Base-by-base conservation (phyloP, 1,284 basidiomycete genomes). In the Tremellales sp. region DNA sequence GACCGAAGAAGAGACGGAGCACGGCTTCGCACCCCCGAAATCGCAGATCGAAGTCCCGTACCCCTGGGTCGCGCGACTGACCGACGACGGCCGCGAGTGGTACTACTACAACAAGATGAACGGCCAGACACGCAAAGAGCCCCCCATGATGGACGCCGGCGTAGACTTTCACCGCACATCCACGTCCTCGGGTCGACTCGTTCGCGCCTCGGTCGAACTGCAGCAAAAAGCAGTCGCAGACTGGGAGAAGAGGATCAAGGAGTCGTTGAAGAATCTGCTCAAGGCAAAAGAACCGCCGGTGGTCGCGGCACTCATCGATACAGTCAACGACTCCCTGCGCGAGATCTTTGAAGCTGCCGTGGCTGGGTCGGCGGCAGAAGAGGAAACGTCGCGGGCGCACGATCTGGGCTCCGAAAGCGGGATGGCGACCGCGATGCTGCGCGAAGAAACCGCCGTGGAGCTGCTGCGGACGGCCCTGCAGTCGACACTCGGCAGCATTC, bases 41-140 rank as follows among this genome's bases (percentile, higher is more conserved):
- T 45, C 78, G 78, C 35, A 77, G 76, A 27, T 76, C 78, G 25
- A 84, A 80, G 51, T 69, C 6, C 85, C 86, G 22, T 82, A 86
- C 54, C 84, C 83, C 7, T 93, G 90, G 90, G 73, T 83, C 18
- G 80, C 81, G 54, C 81, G 83, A 40, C 76, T 89, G 40, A 84
- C 84, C 19, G 86, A 91, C 60, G 89, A 93, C 61, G 88, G 88
- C n/a, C 75, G 81, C 66, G 80, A 83, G 1, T 87, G 85, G 68
- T 88, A 82, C 67, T 92, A 87, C 68, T 71, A 79, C 66, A 91
- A 93, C 75, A 81, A 79, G 55, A 62, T 78, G 14, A 85, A 84
- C 45, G 84, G 85, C 19, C 75, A 81, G 50, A 81, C 79, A 1
- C 73, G 80, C 28, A 83, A 84, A 43, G 58, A 67, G 22, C 52